phyloP scores from a whole-genome alignment of 441 rosid genomes.

The Hura crepitans region DNA sequence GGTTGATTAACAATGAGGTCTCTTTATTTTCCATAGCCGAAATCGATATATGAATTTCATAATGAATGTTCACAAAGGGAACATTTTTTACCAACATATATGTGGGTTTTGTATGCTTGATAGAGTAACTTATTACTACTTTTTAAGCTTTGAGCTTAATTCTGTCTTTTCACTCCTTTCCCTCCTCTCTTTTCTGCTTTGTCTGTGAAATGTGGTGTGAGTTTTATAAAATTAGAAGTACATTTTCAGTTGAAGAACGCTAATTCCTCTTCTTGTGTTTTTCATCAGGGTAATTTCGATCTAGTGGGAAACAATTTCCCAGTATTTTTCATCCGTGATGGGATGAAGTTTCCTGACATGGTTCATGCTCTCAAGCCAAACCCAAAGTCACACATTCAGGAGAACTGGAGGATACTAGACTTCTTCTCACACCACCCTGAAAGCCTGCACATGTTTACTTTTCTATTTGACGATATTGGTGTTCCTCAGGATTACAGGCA shows the following conservation, averaged over 20 bases:
- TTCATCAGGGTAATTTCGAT: constrained; percentile 82
- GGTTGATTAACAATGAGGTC: background rate
- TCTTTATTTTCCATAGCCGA: background rate
- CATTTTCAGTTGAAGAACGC: constrained; percentile 1
- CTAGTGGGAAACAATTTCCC: constrained; percentile 96
- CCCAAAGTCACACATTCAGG: constrained; percentile 91
- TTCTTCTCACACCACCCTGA: constrained; percentile 95
- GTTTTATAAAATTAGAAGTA: background rate
- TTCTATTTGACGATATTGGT: constrained; percentile 85
- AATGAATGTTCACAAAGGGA: background rate
- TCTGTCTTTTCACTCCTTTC: background rate
- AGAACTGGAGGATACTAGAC: constrained; percentile 86
- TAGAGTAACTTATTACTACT: no score
- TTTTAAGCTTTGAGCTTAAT: background rate
- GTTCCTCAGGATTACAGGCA: constrained; percentile 93
- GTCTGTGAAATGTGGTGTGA: background rate
- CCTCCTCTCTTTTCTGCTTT: background rate
- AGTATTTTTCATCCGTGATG: constrained; percentile 88
- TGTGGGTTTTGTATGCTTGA: no score
- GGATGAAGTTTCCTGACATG: constrained; percentile 93
- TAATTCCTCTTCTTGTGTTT: background rate
- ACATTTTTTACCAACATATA: no score
- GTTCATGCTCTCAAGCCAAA: constrained; percentile 89
- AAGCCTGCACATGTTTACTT: constrained; percentile 81
- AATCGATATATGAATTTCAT: no score